Evolutionary conservation across 106 monocot species (phyloP), one percentile per base, ranked within the genome.

Genomic region (Apostasia shenzhenica): DNA sequence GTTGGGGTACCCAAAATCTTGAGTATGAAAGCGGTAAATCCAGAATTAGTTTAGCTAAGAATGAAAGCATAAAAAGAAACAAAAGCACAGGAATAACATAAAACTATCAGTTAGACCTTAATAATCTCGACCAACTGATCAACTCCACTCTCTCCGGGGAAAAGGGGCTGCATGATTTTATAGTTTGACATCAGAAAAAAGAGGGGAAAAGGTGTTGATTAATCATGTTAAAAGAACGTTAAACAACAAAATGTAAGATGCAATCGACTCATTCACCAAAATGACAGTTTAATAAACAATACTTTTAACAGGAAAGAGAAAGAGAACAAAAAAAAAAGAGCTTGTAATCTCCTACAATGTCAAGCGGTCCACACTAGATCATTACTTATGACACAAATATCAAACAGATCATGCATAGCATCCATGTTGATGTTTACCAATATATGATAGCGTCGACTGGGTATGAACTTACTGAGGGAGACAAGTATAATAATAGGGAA

Each of bases 1-100:
- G 80, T 80, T 57, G 80, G 80, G 10, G 80, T 80, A 8, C 80
- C 80, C 45, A 80, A 61, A 70, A 80, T 57, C 80, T 80, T 65
- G 11, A 57, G 58, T 49, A 67, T 2, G 49, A 59, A 41, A 60
- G 40, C 2, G 67, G 14, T 56, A 6, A 67, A 51, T 60, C 3
- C 41, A 68, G 42, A 26, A 45, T 14, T 67, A 67, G 48, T 6
- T 54, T 45, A 45, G 46, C 7, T 50, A 67, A 73, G 8, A 57
- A 13, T n/a, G 4, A 68, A 37, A 8, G 13, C 9, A 75, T 40
- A 6, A 14, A 54, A 54, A 57, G 53, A 38, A 73, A 64, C 44
- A 47, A 26, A 6, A 55, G 14, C 54, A 63, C 45, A 54, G 44
- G n/a, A 64, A 57, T 55, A 39, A 5, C 2, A 68, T 12, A 14